Evolutionary conservation across 2,329 filamentous ascomycete genomes (phyloP).

Genomic region (Hypoxylon sp.): DNA sequence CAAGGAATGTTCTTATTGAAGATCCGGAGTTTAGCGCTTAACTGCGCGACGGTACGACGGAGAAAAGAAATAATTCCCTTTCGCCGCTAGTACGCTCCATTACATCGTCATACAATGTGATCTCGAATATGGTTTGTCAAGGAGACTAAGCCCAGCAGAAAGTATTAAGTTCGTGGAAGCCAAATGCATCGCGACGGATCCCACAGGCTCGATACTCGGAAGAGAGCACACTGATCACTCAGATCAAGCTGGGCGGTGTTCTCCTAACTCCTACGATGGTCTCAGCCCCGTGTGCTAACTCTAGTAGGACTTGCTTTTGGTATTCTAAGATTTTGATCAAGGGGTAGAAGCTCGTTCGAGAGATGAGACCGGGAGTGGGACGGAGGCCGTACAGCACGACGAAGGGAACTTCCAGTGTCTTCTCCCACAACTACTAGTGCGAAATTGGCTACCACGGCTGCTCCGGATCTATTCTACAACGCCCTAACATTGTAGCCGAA

Average conservation of each 20-base stretch:
- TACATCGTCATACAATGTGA: too few relatives aligned
- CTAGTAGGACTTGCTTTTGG: conserved; percentile 40
- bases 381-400: conserved; percentile 40
- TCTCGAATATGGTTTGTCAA: too few relatives aligned
- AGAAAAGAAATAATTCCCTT: too few relatives aligned
- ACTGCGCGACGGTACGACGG: too few relatives aligned
- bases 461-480: conserved; percentile 39
- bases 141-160: too few relatives aligned
- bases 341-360: conserved; percentile 46
- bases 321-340: conserved; percentile 43
- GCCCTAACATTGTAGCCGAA: conserved; percentile 37
- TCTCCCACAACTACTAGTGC: conserved; percentile 38
- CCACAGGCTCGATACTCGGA: too few relatives aligned
- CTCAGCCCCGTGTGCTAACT: conserved; percentile 32
- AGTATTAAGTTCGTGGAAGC: too few relatives aligned
- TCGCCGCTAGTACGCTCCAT: too few relatives aligned
- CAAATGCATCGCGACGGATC: too few relatives aligned
- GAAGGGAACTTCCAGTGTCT: conserved; percentile 43
- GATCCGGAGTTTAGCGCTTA: too few relatives aligned
- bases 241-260: background rate
- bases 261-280: background rate
- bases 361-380: conserved; percentile 39
- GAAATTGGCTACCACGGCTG: conserved; percentile 42
- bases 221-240: background rate
- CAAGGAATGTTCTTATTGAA: too few relatives aligned